A percentile compares a stretch with the other conserved stretches of the same genome.
phyloP scores from a whole-genome alignment of 768 basidiomycete genomes.

The Tubosaeta brunneosetosa region DNA sequence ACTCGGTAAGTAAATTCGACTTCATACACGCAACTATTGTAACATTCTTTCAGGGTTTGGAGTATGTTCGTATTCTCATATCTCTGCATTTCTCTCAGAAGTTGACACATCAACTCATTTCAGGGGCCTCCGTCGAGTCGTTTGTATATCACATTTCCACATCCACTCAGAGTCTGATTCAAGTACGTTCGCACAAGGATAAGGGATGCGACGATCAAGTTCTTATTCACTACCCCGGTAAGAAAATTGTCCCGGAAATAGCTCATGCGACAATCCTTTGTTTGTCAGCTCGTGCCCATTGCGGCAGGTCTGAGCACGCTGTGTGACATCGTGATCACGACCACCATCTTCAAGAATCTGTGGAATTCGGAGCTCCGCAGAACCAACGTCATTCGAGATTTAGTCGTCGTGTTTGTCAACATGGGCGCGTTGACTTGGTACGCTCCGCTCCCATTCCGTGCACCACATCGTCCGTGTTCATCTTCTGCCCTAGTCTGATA shows the following conservation, averaged over 20 bases:
- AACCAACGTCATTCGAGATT: constrained; percentile 1
- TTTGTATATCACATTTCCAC: not conserved
- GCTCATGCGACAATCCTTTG: not conserved
- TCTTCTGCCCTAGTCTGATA: constrained; percentile 3
- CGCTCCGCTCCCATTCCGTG: not conserved
- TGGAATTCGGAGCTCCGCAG: constrained; percentile 12
- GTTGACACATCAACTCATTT: not conserved
- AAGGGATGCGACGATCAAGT: not conserved
- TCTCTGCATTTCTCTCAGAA: not conserved
- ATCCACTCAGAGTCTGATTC: not conserved
- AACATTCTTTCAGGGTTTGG: constrained; percentile 4
- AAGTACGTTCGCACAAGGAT: not conserved
- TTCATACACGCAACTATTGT: not conserved
- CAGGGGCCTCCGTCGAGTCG: constrained; percentile 1
- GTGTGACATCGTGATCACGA: constrained; percentile 12
- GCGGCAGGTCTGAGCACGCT: constrained; percentile 2
- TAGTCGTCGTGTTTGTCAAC: constrained; percentile 12
- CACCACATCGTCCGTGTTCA: not conserved
- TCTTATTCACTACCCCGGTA: constrained; percentile 7
- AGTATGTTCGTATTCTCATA: constrained; percentile 1
- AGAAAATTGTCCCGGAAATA: not conserved
- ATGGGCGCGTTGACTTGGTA: constrained; percentile 17
- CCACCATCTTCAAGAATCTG: constrained; percentile 7
- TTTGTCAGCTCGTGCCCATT: constrained; percentile 6
- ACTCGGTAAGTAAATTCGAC: not conserved